Evolutionary conservation across 2,329 filamentous ascomycete genomes (phyloP).

Genomic region (Fusarium sp.): DNA sequence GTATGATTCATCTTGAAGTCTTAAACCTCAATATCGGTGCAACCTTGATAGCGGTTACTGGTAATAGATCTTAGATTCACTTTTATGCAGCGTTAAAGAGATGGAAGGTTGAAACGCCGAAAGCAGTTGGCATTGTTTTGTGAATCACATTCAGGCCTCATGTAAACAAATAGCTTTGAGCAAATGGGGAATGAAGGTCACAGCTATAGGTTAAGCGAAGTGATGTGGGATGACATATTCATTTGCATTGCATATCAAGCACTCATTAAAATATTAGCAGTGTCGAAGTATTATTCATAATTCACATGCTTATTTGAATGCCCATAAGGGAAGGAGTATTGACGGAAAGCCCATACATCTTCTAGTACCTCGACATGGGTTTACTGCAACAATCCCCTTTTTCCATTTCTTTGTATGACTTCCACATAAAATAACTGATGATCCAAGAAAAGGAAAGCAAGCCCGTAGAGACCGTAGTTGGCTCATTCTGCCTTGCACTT

Average conservation of each 20-base stretch:
- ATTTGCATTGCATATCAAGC: background rate
- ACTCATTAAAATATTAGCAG: background rate
- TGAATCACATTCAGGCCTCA: background rate
- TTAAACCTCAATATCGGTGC: background rate
- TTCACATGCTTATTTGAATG: background rate
- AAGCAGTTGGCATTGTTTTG: background rate
- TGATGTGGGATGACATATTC: background rate
- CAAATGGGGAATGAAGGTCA: background rate
- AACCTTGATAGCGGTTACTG: background rate
- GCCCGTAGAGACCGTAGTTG: background rate
- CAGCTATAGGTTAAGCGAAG: background rate
- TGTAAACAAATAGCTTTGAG: background rate
- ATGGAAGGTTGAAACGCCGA: background rate
- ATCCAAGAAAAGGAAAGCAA: background rate
- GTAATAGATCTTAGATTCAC: background rate
- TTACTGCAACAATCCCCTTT: background rate
- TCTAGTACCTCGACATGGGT: background rate
- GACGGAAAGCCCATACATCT: background rate
- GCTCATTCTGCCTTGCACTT: conserved; percentile 6
- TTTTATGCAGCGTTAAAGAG: too few relatives aligned
- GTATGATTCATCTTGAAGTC: background rate
- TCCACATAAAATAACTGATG: background rate
- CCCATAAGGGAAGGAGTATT: background rate
- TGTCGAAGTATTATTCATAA: background rate
- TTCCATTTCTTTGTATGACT: background rate